A percentile compares a stretch with the other conserved stretches of the same genome.
phyloP scores from a whole-genome alignment of 1,284 basidiomycete species.

The Trichosporon coremiiforme region DNA sequence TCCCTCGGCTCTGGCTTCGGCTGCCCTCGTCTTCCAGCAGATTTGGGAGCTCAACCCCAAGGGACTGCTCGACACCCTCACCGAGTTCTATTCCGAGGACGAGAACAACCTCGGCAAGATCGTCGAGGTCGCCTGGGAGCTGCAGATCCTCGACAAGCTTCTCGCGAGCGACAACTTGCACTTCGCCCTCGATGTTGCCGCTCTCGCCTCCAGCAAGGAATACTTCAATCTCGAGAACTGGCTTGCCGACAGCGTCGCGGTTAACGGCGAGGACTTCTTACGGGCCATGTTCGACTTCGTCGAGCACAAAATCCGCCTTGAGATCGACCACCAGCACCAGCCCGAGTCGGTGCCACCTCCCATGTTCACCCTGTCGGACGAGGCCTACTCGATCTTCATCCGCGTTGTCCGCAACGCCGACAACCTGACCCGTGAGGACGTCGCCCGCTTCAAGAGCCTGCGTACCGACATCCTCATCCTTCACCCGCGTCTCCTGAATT shows the following conservation, averaged over 20 bases:
- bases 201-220: constrained; percentile 87
- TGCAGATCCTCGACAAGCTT: constrained; percentile 86
- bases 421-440: constrained; percentile 66
- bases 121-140: constrained; percentile 90
- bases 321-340: constrained; percentile 67
- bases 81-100: constrained; percentile 88
- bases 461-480: constrained; percentile 93
- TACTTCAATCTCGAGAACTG: constrained; percentile 95
- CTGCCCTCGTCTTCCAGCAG: constrained; percentile 94
- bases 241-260: constrained; percentile 81
- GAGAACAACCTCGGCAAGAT: constrained; percentile 92
- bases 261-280: constrained; percentile 81
- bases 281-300: constrained; percentile 83
- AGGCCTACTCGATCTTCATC: constrained; percentile 88
- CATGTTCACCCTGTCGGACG: constrained; percentile 51
- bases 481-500: constrained; percentile 93
- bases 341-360: constrained; percentile 67
- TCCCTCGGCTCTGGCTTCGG: constrained; percentile 79
- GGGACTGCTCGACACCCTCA: constrained; percentile 82
- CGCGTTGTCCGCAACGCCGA: constrained; percentile 69
- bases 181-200: constrained; percentile 89
- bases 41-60: constrained; percentile 87
- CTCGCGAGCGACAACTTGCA: constrained; percentile 83
- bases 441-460: constrained; percentile 86
- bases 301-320: constrained; percentile 86